phyloP scores from a whole-genome alignment of 1,139 yeast genomes.

The Scheffersomyces segobiensis region DNA sequence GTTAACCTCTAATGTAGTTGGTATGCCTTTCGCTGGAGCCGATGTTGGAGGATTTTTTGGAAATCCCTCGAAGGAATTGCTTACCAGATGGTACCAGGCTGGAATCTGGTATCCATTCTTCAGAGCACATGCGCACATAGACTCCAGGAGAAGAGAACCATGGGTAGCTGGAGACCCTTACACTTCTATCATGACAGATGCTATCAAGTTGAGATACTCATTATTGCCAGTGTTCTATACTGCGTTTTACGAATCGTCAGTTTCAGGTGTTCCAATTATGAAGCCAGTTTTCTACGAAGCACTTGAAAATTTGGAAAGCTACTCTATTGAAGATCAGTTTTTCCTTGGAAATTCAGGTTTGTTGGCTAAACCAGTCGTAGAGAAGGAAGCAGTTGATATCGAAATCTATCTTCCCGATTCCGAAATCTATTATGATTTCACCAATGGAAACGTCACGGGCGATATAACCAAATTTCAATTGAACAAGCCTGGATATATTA shows the following conservation, averaged over 20 bases:
- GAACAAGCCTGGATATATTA: constrained; percentile 16
- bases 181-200: constrained; percentile 65
- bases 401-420: constrained; percentile 65
- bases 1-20: constrained; percentile 75
- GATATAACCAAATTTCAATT: constrained; percentile 5
- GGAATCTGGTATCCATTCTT: constrained; percentile 97
- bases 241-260: constrained; percentile 66
- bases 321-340: constrained; percentile 78
- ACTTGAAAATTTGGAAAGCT: constrained; percentile 52
- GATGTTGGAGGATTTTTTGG: constrained; percentile 98
- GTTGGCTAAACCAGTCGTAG: constrained; percentile 79
- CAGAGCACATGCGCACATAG: constrained; percentile 95
- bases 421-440: constrained; percentile 60
- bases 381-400: constrained; percentile 47
- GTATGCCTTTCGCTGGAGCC: constrained; percentile 93
- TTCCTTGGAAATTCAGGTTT: constrained; percentile 73
- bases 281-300: constrained; percentile 72
- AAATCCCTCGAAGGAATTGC: constrained; percentile 75
- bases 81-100: constrained; percentile 92
- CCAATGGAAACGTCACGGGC: constrained; percentile 31
- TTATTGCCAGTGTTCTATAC: constrained; percentile 82
- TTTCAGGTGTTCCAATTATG: constrained; percentile 67
- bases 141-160: constrained; percentile 89
- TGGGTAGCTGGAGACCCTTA: constrained; percentile 80
- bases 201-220: constrained; percentile 70